Evolutionary conservation across 1,284 basidiomycete genomes (phyloP).

Genomic region (Austroboletus niveus): DNA sequence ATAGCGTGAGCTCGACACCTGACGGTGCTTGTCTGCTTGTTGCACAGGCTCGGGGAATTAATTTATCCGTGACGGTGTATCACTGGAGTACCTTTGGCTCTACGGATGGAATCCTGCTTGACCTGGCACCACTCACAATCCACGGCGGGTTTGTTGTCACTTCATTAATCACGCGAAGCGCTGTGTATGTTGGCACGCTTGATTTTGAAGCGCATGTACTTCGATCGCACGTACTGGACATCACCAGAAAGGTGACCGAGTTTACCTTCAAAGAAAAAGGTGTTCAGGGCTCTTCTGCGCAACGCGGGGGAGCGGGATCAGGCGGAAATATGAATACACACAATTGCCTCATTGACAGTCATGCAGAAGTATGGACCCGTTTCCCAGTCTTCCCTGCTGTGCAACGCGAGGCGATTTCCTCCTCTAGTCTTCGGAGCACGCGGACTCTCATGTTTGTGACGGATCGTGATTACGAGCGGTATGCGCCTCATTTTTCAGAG

Average conservation of each 20-base stretch:
- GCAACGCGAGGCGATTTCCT: conserved; percentile 43
- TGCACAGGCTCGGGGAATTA: conserved; percentile 23
- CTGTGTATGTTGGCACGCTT: conserved; percentile 43
- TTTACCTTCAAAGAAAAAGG: conserved; percentile 49
- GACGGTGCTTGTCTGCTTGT: conserved; percentile 52
- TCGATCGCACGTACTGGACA: conserved; percentile 45
- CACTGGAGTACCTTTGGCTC: conserved; percentile 29
- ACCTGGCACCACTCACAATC: conserved; percentile 5
- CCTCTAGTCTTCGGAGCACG: conserved; percentile 29
- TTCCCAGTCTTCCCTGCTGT: conserved; percentile 60
- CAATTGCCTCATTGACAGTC: conserved; percentile 56
- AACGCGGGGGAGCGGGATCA: conserved; percentile 13
- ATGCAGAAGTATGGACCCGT: conserved; percentile 60
- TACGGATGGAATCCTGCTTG: conserved; percentile 15
- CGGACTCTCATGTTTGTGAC: conserved; percentile 47
- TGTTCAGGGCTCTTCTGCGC: conserved; percentile 9
- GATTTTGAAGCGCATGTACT: conserved; percentile 32
- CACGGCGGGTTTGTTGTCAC: conserved; percentile 32
- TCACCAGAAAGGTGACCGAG: conserved; percentile 53
- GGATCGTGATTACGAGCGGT: conserved; percentile 34
- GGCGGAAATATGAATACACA: conserved; percentile 23
- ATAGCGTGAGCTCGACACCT: conserved; percentile 38
- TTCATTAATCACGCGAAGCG: conserved; percentile 42
- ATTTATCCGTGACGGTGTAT: conserved; percentile 16
- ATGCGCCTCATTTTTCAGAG: conserved; percentile 42